These are phyloP conservation scores for Tylopilus rubrobrunneus DNA, from an alignment of 768 basidiomycete genomes.

Conservation along the genomic window DNA sequence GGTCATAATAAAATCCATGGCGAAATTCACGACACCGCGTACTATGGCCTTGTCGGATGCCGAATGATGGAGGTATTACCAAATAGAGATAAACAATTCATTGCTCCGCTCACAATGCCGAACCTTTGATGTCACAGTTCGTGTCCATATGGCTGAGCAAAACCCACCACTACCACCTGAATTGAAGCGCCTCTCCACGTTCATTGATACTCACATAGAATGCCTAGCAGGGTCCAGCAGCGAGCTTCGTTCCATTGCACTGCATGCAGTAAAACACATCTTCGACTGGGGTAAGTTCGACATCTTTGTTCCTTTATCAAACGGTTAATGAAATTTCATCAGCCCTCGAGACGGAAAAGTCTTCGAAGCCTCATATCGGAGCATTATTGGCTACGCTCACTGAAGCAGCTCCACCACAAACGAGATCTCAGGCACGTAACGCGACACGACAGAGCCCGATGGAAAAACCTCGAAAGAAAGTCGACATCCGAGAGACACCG, in stretches of 20 bases:
- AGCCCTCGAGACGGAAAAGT: conserved; percentile 67
- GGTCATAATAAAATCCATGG: conserved; percentile 73
- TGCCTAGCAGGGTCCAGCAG: conserved; percentile 50
- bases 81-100: conserved; percentile 20
- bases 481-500: conserved; percentile 58
- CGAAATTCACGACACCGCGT: neutral
- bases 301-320: conserved; percentile 2
- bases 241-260: conserved; percentile 53
- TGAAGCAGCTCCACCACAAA: conserved; percentile 67
- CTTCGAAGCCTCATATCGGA: conserved; percentile 61
- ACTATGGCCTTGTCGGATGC: neutral
- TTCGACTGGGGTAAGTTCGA: conserved; percentile 66
- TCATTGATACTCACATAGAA: conserved; percentile 54
- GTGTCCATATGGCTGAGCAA: conserved; percentile 17
- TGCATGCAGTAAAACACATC: conserved; percentile 67
- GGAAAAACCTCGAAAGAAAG: conserved; percentile 30
- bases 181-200: conserved; percentile 47
- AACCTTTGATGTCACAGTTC: neutral
- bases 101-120: neutral
- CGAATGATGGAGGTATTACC: neutral
- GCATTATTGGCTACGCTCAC: conserved; percentile 65
- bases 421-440: conserved; percentile 59
- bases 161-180: conserved; percentile 33
- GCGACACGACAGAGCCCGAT: conserved; percentile 33
- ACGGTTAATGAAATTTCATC: neutral